phyloP scores from a whole-genome alignment of 2,329 filamentous ascomycete genomes.

The Calonectria naviculata region DNA sequence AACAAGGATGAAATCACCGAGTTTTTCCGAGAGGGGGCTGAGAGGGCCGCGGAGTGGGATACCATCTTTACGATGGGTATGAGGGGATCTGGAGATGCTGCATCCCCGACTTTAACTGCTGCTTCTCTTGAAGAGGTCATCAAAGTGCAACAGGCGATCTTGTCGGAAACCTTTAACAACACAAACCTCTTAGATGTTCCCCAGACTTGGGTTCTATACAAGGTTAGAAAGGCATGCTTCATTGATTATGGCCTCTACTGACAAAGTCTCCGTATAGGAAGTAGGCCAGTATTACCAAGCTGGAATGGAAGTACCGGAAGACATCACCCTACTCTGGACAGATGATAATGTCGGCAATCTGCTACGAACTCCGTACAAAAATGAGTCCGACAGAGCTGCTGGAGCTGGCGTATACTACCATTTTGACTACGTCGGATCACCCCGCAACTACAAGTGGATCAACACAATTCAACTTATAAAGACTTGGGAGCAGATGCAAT shows the following conservation, averaged over 20 bases:
- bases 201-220: background rate
- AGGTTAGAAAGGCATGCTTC: background rate
- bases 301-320: constrained; percentile 69
- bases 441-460: constrained; percentile 71
- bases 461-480: constrained; percentile 52
- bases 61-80: constrained; percentile 76
- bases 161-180: background rate
- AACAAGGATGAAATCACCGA: constrained; percentile 76
- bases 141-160: background rate
- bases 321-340: constrained; percentile 71
- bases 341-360: constrained; percentile 74
- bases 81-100: constrained; percentile 72
- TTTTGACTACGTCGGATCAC: constrained; percentile 72
- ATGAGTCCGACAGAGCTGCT: background rate
- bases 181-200: background rate
- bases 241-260: background rate
- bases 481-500: constrained; percentile 17
- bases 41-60: constrained; percentile 72
- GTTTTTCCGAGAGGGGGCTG: constrained; percentile 75
- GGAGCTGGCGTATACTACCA: constrained; percentile 51
- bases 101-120: background rate
- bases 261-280: constrained; percentile 38
- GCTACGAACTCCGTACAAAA: constrained; percentile 63
- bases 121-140: background rate
- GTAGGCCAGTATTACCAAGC: constrained; percentile 74